These are phyloP conservation scores for Gentiana dahurica DNA, from an alignment of 257 asterid species.

Conservation along the genomic window DNA sequence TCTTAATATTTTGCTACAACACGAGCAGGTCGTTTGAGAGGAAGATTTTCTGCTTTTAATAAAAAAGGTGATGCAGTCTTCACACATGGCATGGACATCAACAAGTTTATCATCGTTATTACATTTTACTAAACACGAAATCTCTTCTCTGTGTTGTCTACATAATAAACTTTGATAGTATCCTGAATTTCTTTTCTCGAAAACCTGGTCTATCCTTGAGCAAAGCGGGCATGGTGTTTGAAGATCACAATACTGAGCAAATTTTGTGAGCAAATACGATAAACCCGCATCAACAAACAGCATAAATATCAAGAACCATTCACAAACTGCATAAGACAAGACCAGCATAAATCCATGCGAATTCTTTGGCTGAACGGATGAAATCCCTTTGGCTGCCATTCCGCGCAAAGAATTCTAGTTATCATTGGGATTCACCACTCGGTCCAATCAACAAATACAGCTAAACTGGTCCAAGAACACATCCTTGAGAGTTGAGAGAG, in stretches of 20 bases:
- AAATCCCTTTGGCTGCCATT: conserved; percentile 42
- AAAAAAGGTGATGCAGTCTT: conserved; percentile 52
- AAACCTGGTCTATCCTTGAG: conserved; percentile 45
- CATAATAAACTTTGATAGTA: conserved; percentile 41
- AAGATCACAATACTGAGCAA: conserved; percentile 53
- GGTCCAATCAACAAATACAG: conserved; percentile 16
- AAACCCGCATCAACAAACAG: conserved; percentile 53
- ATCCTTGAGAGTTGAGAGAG: neutral
- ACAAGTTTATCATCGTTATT: conserved; percentile 46
- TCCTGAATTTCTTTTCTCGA: conserved; percentile 31
- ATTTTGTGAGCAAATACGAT: conserved; percentile 39
- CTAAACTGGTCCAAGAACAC: conserved; percentile 17
- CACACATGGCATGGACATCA: conserved; percentile 50
- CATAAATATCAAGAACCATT: conserved; percentile 73
- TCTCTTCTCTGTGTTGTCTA: conserved; percentile 52
- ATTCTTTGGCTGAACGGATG: conserved; percentile 27
- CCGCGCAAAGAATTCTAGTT: conserved; percentile 19
- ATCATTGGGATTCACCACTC: conserved; percentile 27
- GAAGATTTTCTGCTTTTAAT: conserved; percentile 23
- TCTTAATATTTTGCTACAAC: conserved; percentile 50
- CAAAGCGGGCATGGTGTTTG: conserved; percentile 64
- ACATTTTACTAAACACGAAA: conserved; percentile 55
- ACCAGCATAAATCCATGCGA: conserved; percentile 36
- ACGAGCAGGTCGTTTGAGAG: conserved; percentile 41
- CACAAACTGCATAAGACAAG: conserved; percentile 77